These are phyloP conservation scores for Craspedostauros australis DNA, from an alignment of 108 stramenopile species.

Conservation along the genomic window DNA sequence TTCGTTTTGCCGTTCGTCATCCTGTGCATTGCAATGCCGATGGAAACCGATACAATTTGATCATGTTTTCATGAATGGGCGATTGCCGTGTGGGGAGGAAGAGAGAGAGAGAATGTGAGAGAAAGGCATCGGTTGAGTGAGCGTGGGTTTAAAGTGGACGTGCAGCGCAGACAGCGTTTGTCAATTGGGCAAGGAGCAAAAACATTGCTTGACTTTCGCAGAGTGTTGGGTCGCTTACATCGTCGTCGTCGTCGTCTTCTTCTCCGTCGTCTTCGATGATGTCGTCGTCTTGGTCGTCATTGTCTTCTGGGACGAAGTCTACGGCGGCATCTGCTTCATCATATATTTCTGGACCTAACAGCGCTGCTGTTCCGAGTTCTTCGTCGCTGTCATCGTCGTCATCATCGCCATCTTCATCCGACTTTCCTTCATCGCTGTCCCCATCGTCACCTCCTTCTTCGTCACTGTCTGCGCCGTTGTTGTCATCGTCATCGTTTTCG, in stretches of 20 bases:
- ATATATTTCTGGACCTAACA: constrained; percentile 6
- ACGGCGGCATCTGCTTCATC: constrained; percentile 17
- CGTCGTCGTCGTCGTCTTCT: constrained; percentile 14
- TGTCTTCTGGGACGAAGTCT: constrained; percentile 12
- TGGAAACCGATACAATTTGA: no score
- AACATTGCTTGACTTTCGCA: no score
- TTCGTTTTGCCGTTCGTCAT: constrained; percentile 6
- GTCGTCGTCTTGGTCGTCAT: constrained; percentile 11
- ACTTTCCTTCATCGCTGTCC: not conserved
- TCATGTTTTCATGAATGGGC: no score
- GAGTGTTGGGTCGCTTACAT: no score
- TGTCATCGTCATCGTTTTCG: not conserved
- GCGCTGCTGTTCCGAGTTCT: constrained; percentile 8
- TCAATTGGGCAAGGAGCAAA: no score
- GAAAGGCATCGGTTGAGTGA: no score
- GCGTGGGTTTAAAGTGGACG: no score
- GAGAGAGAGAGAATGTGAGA: no score
- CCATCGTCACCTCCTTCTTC: constrained; percentile 2
- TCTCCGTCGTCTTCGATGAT: constrained; percentile 8
- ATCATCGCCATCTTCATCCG: not conserved
- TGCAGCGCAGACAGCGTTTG: no score
- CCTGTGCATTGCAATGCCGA: no score
- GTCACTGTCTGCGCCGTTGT: not conserved
- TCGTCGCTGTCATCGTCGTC: constrained; percentile 11
- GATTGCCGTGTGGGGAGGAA: no score